Evolutionary conservation across 2,329 filamentous ascomycete genomes (phyloP).

Genomic region (Trichothecium roseum): DNA sequence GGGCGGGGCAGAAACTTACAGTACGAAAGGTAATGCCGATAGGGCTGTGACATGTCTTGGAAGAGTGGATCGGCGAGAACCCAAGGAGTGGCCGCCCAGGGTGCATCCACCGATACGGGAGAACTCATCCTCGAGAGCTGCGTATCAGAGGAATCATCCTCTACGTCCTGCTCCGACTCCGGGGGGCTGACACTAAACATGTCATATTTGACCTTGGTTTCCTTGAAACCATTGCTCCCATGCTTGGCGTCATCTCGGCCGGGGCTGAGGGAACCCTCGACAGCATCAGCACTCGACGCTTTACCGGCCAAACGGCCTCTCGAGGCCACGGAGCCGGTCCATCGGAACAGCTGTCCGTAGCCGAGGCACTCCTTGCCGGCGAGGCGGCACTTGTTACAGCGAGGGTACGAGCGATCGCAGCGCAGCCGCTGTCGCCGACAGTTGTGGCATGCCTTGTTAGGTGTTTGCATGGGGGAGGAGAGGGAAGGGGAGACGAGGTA

Average conservation of each 20-base stretch:
- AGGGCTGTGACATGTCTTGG: constrained; percentile 42
- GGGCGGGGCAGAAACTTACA: constrained; percentile 18
- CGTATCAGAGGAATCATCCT: neutral
- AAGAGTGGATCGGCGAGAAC: constrained; percentile 31
- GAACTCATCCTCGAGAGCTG: constrained; percentile 1
- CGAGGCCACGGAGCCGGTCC: constrained; percentile 36
- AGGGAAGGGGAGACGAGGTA: too few species aligned
- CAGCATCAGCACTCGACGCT: constrained; percentile 20
- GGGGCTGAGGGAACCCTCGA: neutral
- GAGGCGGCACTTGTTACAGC: constrained; percentile 39
- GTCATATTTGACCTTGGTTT: too few species aligned
- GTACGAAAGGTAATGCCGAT: constrained; percentile 30
- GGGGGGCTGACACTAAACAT: too few species aligned
- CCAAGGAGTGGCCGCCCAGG: too few species aligned
- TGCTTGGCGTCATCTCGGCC: too few species aligned
- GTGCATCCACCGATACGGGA: neutral
- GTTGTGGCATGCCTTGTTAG: constrained; percentile 37
- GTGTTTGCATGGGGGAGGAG: constrained; percentile 4
- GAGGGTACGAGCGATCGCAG: constrained; percentile 40
- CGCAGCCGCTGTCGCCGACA: constrained; percentile 42
- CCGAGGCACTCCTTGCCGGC: constrained; percentile 41
- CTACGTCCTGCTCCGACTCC: neutral
- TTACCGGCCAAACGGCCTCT: constrained; percentile 30
- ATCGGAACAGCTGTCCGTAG: constrained; percentile 41
- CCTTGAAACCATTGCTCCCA: too few species aligned